Conservation (phyloP, 2,329 filamentous ascomycete species). For the Fusarium sp. region DNA sequence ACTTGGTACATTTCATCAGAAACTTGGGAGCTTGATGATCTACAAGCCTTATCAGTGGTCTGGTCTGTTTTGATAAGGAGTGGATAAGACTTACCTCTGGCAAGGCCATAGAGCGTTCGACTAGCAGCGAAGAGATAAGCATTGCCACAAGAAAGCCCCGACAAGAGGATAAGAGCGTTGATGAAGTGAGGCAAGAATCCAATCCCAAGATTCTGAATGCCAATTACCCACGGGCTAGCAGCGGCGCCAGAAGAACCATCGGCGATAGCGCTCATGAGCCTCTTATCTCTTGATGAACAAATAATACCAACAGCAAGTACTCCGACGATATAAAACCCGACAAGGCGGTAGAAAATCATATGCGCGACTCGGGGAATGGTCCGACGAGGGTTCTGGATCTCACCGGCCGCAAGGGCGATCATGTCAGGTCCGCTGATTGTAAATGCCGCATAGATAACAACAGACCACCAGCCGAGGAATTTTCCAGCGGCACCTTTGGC, state of each 20-base stretch:
- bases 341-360: conserved; percentile 76
- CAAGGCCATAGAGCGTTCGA: conserved; percentile 58
- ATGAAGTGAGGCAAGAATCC: conserved; percentile 62
- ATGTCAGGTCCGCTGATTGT: conserved; percentile 74
- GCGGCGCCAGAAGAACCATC: conserved; percentile 62
- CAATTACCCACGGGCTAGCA: conserved; percentile 69
- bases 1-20: conserved; percentile 64
- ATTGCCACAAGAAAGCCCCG: conserved; percentile 53
- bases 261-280: conserved; percentile 52
- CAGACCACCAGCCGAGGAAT: conserved; percentile 66
- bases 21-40: conserved; percentile 57
- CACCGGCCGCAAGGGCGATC: conserved; percentile 63
- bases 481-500: conserved; percentile 56
- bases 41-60: neutral
- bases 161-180: conserved; percentile 71
- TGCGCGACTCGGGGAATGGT: conserved; percentile 76
- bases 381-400: conserved; percentile 71
- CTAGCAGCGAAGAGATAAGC: conserved; percentile 57
- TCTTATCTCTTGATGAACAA: conserved; percentile 58
- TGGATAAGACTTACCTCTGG: conserved; percentile 26
- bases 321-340: conserved; percentile 74
- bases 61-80: neutral
- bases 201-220: conserved; percentile 60
- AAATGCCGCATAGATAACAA: conserved; percentile 73
- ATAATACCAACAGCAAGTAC: conserved; percentile 65